These are phyloP conservation scores for Rhizopogon salebrosus DNA, from an alignment of 768 basidiomycete genomes.

Conservation along the genomic window DNA sequence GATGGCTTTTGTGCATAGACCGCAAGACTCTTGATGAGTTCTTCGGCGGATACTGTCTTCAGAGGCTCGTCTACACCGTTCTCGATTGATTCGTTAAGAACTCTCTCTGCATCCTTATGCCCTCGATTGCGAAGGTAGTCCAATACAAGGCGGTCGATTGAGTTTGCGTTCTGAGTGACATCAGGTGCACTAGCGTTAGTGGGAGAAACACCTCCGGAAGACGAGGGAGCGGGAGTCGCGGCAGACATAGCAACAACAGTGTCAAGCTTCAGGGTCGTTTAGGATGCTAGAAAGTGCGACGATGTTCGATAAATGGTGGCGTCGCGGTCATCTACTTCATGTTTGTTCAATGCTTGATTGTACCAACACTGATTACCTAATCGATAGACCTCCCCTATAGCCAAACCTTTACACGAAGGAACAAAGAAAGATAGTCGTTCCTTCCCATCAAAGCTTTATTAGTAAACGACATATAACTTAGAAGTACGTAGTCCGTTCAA, in stretches of 20 bases:
- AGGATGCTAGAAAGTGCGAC: not conserved
- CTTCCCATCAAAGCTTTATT: too few relatives aligned
- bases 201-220: slow-evolving; percentile 28
- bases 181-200: slow-evolving; percentile 24
- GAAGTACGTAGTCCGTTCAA: not conserved
- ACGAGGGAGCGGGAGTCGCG: slow-evolving; percentile 29
- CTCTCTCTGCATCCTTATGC: slow-evolving; percentile 39
- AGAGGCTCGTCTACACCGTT: slow-evolving; percentile 28
- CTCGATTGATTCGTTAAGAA: slow-evolving; percentile 36
- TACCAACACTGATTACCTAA: not conserved
- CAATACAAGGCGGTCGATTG: slow-evolving; percentile 36
- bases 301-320: too few relatives aligned
- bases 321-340: too few relatives aligned
- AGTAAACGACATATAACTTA: too few relatives aligned
- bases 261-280: not conserved
- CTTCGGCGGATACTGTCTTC: slow-evolving; percentile 43
- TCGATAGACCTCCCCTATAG: too few relatives aligned
- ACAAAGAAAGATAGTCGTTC: too few relatives aligned
- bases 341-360: too few relatives aligned
- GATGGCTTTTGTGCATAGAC: slow-evolving; percentile 68
- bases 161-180: slow-evolving; percentile 10
- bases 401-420: too few relatives aligned
- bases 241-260: slow-evolving; percentile 21
- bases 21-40: slow-evolving; percentile 51
- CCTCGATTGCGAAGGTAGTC: slow-evolving; percentile 46